Evolutionary conservation across 768 basidiomycete species (phyloP).

Genomic region (Hygrophorus pudorinus): DNA sequence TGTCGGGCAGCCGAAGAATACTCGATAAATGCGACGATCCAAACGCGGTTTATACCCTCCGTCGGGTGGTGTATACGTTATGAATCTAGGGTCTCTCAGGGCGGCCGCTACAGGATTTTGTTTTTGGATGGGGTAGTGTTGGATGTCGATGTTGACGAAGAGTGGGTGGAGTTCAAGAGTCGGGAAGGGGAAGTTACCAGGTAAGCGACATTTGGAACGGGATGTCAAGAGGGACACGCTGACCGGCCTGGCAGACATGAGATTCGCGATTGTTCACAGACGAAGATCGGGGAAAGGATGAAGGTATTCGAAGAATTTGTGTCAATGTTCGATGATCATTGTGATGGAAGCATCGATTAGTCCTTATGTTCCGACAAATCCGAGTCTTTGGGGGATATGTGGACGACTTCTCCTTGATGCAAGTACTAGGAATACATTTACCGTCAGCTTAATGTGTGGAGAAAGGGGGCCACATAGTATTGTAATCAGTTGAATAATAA

Average conservation of each 20-base stretch:
- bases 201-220: slow-evolving; percentile 12
- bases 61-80: slow-evolving; percentile 36
- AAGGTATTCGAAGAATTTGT: slow-evolving; percentile 32
- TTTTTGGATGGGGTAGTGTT: slow-evolving; percentile 30
- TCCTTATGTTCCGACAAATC: too few relatives aligned
- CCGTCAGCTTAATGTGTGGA: too few relatives aligned
- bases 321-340: slow-evolving; percentile 23
- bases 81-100: slow-evolving; percentile 25
- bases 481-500: too few relatives aligned
- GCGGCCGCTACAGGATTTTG: slow-evolving; percentile 34
- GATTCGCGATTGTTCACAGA: slow-evolving; percentile 23
- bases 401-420: too few relatives aligned
- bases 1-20: neutral
- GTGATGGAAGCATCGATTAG: too few relatives aligned
- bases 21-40: slow-evolving; percentile 5
- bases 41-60: slow-evolving; percentile 30
- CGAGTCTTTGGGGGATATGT: too few relatives aligned
- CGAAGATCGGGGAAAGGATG: slow-evolving; percentile 29
- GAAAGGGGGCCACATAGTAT: too few relatives aligned
- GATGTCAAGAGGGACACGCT: neutral
- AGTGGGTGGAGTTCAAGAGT: slow-evolving; percentile 25
- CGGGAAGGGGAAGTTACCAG: slow-evolving; percentile 18
- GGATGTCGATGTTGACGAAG: slow-evolving; percentile 34
- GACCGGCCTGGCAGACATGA: slow-evolving; percentile 17
- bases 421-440: too few relatives aligned